Conservation (phyloP, 768 basidiomycete species). For the Coprinopsis strossmayeri region DNA sequence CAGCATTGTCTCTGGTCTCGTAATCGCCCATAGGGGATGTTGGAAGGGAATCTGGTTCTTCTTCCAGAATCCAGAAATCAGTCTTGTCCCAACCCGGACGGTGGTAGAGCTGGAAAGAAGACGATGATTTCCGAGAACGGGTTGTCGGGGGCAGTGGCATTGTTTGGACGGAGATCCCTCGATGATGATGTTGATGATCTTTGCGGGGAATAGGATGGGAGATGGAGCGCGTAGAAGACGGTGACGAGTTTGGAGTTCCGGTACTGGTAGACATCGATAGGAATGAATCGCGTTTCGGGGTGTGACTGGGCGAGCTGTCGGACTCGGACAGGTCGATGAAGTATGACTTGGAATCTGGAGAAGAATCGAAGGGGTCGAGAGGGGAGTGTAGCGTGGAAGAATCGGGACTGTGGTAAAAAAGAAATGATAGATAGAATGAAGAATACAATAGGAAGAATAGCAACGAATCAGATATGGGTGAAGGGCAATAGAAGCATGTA, state of each 20-base stretch:
- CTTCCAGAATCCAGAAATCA: constrained; percentile 34
- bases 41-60: constrained; percentile 22
- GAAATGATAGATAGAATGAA: constrained; percentile 1
- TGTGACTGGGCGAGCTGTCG: constrained; percentile 20
- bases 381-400: constrained; percentile 9
- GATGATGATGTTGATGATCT: constrained; percentile 16
- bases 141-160: constrained; percentile 18
- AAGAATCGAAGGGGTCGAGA: constrained; percentile 35
- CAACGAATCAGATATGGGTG: background rate
- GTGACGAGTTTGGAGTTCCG: constrained; percentile 20
- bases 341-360: constrained; percentile 35
- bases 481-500: too few species aligned
- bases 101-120: constrained; percentile 19
- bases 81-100: constrained; percentile 17
- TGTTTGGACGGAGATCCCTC: constrained; percentile 21
- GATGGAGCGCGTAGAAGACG: constrained; percentile 15
- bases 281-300: constrained; percentile 32
- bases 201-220: constrained; percentile 14
- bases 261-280: constrained; percentile 32
- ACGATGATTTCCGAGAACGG: constrained; percentile 16
- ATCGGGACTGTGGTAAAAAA: background rate
- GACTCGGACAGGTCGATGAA: constrained; percentile 25
- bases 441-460: background rate
- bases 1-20: constrained; percentile 27
- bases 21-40: constrained; percentile 14